A percentile compares a stretch with the other conserved stretches of the same genome.
These are phyloP conservation scores for Suillus americanus DNA, from an alignment of 768 basidiomycete genomes.

Conservation along the genomic window DNA sequence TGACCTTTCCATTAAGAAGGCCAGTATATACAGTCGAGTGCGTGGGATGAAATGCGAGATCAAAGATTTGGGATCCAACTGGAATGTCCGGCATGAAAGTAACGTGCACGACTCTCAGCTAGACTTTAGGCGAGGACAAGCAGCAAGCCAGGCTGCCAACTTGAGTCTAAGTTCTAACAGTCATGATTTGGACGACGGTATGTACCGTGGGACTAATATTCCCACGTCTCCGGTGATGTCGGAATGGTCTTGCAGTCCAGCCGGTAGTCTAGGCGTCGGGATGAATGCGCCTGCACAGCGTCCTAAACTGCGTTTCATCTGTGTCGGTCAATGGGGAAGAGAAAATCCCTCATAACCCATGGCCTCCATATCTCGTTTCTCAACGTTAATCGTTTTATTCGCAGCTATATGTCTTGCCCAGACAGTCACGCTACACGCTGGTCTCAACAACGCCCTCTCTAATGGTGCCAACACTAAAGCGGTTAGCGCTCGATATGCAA, in stretches of 20 bases:
- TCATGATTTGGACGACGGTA: neutral
- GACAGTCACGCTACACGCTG: constrained; percentile 27
- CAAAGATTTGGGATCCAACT: constrained; percentile 81
- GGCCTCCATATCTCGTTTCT: constrained; percentile 29
- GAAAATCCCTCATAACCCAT: constrained; percentile 29
- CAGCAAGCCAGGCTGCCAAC: neutral
- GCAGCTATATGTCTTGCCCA: constrained; percentile 32
- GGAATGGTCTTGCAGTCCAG: neutral
- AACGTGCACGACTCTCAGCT: neutral
- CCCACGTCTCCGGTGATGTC: neutral
- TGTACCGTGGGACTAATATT: neutral
- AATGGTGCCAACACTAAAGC: constrained; percentile 16
- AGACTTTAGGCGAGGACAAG: neutral
- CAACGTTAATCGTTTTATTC: constrained; percentile 26
- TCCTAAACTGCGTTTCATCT: neutral
- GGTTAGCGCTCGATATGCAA: constrained; percentile 17
- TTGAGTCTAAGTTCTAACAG: neutral
- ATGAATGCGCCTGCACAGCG: neutral
- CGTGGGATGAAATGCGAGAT: constrained; percentile 83
- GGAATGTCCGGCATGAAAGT: constrained; percentile 58
- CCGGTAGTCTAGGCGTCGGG: neutral
- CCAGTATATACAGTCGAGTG: constrained; percentile 70
- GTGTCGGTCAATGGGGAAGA: constrained; percentile 28
- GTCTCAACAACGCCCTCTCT: constrained; percentile 27
- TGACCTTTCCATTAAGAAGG: constrained; percentile 80